phyloP scores from a whole-genome alignment of 1,284 basidiomycete species.

The Retiboletus flavoniger region DNA sequence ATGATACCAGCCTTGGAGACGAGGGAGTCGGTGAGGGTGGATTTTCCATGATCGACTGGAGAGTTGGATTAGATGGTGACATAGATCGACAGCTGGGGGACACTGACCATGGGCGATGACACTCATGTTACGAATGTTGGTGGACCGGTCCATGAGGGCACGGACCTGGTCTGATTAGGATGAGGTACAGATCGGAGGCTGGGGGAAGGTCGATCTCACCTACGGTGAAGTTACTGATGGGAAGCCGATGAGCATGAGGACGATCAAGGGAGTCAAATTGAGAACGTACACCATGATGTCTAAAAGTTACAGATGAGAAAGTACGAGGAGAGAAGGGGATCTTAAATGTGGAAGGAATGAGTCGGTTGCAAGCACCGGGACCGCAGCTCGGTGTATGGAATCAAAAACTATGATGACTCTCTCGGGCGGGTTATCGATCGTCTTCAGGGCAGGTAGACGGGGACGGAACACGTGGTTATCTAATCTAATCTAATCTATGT shows the following conservation, averaged over 20 bases:
- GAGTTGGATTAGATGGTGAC: slow-evolving; percentile 21
- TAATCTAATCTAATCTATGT: slow-evolving; percentile 18
- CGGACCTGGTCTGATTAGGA: slow-evolving; percentile 77
- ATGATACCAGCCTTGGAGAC: slow-evolving; percentile 99
- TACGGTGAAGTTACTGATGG: slow-evolving; percentile 81
- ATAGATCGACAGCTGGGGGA: slow-evolving; percentile 4
- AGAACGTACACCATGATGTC: slow-evolving; percentile 73
- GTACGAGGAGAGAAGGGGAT: slow-evolving; percentile 20
- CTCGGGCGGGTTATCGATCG: slow-evolving; percentile 32
- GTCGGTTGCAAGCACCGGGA: slow-evolving; percentile 15
- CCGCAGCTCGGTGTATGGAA: slow-evolving; percentile 15
- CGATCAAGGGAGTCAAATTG: slow-evolving; percentile 10
- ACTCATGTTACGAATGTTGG: slow-evolving; percentile 98
- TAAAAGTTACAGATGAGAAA: slow-evolving; percentile 44
- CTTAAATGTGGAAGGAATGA: slow-evolving; percentile 10
- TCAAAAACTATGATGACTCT: slow-evolving; percentile 15
- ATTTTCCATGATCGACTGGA: slow-evolving; percentile 99
- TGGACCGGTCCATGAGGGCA: slow-evolving; percentile 84
- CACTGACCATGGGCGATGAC: slow-evolving; percentile 89
- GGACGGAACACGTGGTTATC: slow-evolving; percentile 9
- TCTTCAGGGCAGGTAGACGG: slow-evolving; percentile 34
- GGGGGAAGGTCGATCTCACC: slow-evolving; percentile 47
- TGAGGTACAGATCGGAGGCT: slow-evolving; percentile 8
- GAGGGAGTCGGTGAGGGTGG: slow-evolving; percentile 97
- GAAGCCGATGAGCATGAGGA: slow-evolving; percentile 39